Conservation (phyloP, 805 yeast species). For the Saccharomycopsis fodiens region DNA sequence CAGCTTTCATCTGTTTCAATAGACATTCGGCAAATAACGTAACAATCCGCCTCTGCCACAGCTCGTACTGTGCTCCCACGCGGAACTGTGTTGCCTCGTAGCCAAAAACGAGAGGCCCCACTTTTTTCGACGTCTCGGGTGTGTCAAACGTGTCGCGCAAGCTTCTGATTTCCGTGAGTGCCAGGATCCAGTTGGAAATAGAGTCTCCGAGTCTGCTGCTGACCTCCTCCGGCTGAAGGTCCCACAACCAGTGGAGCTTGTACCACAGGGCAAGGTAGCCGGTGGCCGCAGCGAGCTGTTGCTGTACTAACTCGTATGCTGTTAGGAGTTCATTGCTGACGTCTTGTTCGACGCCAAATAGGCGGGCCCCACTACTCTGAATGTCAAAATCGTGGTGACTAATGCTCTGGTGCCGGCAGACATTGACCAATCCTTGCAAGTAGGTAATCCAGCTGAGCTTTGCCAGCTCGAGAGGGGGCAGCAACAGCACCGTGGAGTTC, state of each 20-base stretch:
- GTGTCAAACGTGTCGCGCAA: constrained; percentile 45
- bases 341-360: neutral
- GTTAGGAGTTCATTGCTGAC: constrained; percentile 21
- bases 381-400: constrained; percentile 24
- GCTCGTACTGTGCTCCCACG: constrained; percentile 46
- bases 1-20: constrained; percentile 25
- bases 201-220: constrained; percentile 28
- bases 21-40: constrained; percentile 35
- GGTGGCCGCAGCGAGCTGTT: constrained; percentile 25
- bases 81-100: constrained; percentile 47
- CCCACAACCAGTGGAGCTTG: constrained; percentile 53
- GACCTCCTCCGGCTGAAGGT: constrained; percentile 37
- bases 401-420: constrained; percentile 27
- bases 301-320: constrained; percentile 29
- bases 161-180: constrained; percentile 36
- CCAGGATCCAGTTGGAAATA: constrained; percentile 40
- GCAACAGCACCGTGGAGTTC: constrained; percentile 30
- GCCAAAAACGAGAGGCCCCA: constrained; percentile 40
- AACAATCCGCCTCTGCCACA: constrained; percentile 46
- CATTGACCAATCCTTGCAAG: constrained; percentile 24
- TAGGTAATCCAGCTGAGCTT: constrained; percentile 27
- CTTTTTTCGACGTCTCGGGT: constrained; percentile 30
- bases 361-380: neutral
- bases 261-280: constrained; percentile 45
- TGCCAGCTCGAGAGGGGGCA: constrained; percentile 35